Percentiles rank a stretch among this genome's conserved stretches.
Conservation (phyloP, 2,329 filamentous ascomycete species). For the Fusarium beomiforme region DNA sequence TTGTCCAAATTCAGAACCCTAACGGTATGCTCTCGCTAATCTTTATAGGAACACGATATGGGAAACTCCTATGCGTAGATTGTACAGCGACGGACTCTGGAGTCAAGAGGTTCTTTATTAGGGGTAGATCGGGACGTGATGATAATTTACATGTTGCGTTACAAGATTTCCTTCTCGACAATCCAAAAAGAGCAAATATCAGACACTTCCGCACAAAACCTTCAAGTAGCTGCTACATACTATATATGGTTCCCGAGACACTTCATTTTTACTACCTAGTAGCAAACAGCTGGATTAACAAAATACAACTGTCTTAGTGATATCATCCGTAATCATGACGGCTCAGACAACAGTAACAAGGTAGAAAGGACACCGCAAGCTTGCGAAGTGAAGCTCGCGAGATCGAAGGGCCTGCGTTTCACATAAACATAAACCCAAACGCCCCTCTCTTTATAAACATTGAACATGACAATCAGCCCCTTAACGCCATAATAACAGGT, state of each 20-base stretch:
- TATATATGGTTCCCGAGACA: background rate
- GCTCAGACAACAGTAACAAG: conserved; percentile 2
- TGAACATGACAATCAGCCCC: conserved; percentile 20
- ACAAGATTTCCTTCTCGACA: conserved; percentile 15
- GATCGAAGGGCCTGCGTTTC: conserved; percentile 9
- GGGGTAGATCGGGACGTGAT: conserved; percentile 30
- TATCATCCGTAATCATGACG: background rate
- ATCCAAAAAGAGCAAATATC: background rate
- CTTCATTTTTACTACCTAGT: background rate
- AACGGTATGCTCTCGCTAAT: conserved; percentile 16
- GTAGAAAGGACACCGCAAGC: background rate
- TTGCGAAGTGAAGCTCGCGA: conserved; percentile 2
- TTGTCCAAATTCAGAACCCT: conserved; percentile 38
- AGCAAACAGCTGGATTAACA: conserved; percentile 2
- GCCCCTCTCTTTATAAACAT: conserved; percentile 37
- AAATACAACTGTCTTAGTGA: background rate
- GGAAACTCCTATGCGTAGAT: conserved; percentile 67
- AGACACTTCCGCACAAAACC: background rate
- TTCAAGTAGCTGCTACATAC: background rate
- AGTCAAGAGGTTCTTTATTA: conserved; percentile 37
- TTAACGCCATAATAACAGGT: conserved; percentile 38
- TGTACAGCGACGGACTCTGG: conserved; percentile 24
- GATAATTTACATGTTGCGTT: conserved; percentile 20
- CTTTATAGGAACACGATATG: conserved; percentile 69
- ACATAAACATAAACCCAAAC: conserved; percentile 32